Evolutionary conservation across 306 rosid genomes (phyloP), one percentile per base, ranked within the genome.

Genomic region (Ammopiptanthus mongolicus): DNA sequence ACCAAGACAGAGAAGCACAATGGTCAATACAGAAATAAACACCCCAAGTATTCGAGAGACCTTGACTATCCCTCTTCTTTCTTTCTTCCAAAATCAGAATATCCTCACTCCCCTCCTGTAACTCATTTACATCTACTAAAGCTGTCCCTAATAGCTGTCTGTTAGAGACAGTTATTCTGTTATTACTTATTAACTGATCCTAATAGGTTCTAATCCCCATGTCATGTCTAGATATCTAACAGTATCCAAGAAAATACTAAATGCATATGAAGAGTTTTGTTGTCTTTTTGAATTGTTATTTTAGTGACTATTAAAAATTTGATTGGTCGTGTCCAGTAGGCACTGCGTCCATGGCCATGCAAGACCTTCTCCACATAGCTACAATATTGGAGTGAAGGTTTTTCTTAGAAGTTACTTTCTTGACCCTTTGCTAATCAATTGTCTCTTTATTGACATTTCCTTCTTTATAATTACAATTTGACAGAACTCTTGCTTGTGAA

Each of bases 301-400:
- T n/a, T n/a, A n/a, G n/a, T n/a, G n/a, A n/a, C n/a, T n/a, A n/a
- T n/a, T n/a, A n/a, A n/a, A n/a, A n/a, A n/a, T n/a, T n/a, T n/a
- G n/a, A n/a, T n/a, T n/a, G n/a, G n/a, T n/a, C n/a, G n/a, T n/a
- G n/a, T n/a, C n/a, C n/a, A n/a, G n/a, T n/a, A n/a, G n/a, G n/a
- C n/a, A n/a, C n/a, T n/a, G n/a, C n/a, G n/a, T n/a, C n/a, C n/a
- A n/a, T n/a, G n/a, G n/a, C n/a, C n/a, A n/a, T n/a, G n/a, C n/a
- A n/a, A n/a, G n/a, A n/a, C n/a, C n/a, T n/a, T n/a, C 39, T 37
- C 63, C 65, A 66, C 64, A 14, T 18, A 1, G 3, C 7, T 39
- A 57, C 42, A 62, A 71, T 51, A 23, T 80, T 34, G 51, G 44
- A 56, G 62, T 65, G 28, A 56, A 71, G 22, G 28, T 61, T 52